Percentiles rank a stretch among this genome's conserved stretches.
Evolutionary conservation across 2,329 filamentous ascomycete species (phyloP).

Genomic region (Plenodomus tracheiphilus): DNA sequence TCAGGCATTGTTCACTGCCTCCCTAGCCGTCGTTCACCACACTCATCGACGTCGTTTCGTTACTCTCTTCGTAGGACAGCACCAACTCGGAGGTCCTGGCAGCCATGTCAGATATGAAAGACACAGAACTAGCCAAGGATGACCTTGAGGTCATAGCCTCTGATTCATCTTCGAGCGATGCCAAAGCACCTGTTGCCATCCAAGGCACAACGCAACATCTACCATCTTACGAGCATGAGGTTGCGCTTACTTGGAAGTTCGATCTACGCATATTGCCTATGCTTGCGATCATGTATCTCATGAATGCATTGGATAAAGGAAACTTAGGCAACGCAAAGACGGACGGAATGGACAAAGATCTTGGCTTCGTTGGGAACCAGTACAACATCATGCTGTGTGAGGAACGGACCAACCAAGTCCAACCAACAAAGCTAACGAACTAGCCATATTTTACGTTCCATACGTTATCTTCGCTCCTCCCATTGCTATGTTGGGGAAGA

Average conservation of each 20-base stretch:
- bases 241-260: constrained; percentile 57
- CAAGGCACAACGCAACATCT: constrained; percentile 39
- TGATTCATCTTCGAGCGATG: constrained; percentile 28
- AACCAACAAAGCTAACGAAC: no score
- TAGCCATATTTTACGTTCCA: constrained; percentile 70
- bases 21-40: constrained; percentile 2
- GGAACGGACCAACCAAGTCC: no score
- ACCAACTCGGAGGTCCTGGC: no score
- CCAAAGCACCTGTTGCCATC: constrained; percentile 20
- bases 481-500: constrained; percentile 69
- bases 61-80: no score
- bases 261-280: constrained; percentile 60
- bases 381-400: constrained; percentile 66
- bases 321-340: constrained; percentile 52
- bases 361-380: constrained; percentile 64
- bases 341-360: constrained; percentile 52
- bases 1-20: constrained; percentile 15
- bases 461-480: constrained; percentile 72
- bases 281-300: constrained; percentile 63
- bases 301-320: constrained; percentile 47
- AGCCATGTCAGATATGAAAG: constrained; percentile 33
- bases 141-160: constrained; percentile 34
- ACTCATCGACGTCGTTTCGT: no score
- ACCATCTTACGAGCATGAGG: constrained; percentile 43
- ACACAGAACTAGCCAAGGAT: constrained; percentile 35